A percentile compares a stretch with the other conserved stretches of the same genome.
Conservation (phyloP, 2,329 filamentous ascomycete genomes). For the Diaporthe humulicola region DNA sequence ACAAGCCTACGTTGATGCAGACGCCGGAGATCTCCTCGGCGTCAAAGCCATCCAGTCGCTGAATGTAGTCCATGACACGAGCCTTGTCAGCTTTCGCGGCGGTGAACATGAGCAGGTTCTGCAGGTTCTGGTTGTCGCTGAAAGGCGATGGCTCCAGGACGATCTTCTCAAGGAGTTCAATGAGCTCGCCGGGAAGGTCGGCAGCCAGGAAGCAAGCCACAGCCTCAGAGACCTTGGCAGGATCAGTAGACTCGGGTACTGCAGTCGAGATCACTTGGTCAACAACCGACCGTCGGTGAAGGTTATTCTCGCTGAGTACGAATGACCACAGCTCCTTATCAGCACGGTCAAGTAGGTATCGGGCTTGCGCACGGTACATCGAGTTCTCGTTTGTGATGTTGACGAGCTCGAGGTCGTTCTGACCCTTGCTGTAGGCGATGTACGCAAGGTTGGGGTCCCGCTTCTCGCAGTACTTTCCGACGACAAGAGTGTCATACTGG, state of each 20-base stretch:
- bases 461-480: constrained; percentile 99
- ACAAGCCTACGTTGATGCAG: constrained; percentile 94
- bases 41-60: constrained; percentile 89
- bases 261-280: constrained; percentile 97
- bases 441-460: constrained; percentile 95
- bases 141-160: constrained; percentile 99
- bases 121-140: constrained; percentile 95
- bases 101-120: constrained; percentile 96
- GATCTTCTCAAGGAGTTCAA: constrained; percentile 98
- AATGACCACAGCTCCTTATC: constrained; percentile 95
- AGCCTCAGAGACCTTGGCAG: constrained; percentile 93
- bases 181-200: constrained; percentile 92
- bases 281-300: constrained; percentile 91
- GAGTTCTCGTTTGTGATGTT: constrained; percentile 99
- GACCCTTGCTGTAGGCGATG: constrained; percentile 95
- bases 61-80: constrained; percentile 95
- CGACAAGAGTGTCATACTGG: constrained; percentile 89
- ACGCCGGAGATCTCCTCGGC: constrained; percentile 93
- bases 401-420: constrained; percentile 97
- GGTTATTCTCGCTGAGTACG: constrained; percentile 94
- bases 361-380: constrained; percentile 99
- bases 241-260: constrained; percentile 91
- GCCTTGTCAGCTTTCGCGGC: constrained; percentile 97
- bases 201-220: constrained; percentile 93
- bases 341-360: constrained; percentile 91